Conservation (phyloP, 768 basidiomycete species). For the Kwoniella dendrophila region DNA sequence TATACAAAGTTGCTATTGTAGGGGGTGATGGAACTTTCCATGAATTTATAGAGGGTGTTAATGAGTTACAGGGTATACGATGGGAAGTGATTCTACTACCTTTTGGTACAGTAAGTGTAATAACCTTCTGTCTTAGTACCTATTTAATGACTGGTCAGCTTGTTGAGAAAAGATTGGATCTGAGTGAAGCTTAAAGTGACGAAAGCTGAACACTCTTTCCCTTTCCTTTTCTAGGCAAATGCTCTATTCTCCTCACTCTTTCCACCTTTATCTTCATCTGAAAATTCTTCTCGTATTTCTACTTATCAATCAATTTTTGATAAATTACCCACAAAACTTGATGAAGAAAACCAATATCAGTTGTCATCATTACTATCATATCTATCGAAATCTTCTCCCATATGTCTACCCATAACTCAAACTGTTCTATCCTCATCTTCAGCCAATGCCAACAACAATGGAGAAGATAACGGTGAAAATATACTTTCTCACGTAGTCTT, state of each 20-base stretch:
- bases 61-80: constrained; percentile 19
- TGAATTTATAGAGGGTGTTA: constrained; percentile 74
- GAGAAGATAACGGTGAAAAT: constrained; percentile 13
- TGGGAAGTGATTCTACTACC: constrained; percentile 46
- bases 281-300: not conserved
- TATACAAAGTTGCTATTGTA: constrained; percentile 34
- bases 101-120: constrained; percentile 44
- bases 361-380: constrained; percentile 65
- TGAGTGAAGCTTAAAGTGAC: too few species aligned
- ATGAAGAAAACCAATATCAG: constrained; percentile 53
- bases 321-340: not conserved
- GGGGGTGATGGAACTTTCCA: constrained; percentile 94
- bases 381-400: constrained; percentile 50
- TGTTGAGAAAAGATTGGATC: too few species aligned
- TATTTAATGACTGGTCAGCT: too few species aligned
- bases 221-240: constrained; percentile 67
- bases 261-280: constrained; percentile 57
- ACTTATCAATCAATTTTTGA: constrained; percentile 4
- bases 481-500: constrained; percentile 76
- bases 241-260: constrained; percentile 81
- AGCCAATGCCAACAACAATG: not conserved
- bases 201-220: not conserved
- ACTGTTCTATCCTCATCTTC: not conserved
- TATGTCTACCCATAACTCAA: constrained; percentile 1
- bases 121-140: not conserved